Evolutionary conservation across 805 yeast genomes (phyloP).

Genomic region (Yarrowia sp.): DNA sequence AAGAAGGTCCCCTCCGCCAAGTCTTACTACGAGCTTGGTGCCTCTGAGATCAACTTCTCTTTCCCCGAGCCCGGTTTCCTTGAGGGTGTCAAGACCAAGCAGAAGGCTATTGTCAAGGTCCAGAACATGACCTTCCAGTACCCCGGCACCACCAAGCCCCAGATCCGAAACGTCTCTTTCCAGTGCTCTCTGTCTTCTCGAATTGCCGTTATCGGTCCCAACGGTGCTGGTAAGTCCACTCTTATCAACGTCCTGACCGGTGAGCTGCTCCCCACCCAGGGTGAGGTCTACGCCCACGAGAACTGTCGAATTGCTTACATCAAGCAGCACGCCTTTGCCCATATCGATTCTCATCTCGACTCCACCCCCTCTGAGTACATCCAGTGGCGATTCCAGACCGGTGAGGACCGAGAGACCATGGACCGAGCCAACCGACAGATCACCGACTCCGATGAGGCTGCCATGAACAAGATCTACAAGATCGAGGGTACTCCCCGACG

Average conservation of each 20-base stretch:
- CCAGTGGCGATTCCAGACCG: constrained; percentile 99
- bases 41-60: constrained; percentile 91
- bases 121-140: constrained; percentile 97
- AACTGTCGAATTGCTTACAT: constrained; percentile 99
- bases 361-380: constrained; percentile 99
- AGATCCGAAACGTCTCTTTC: constrained; percentile 86
- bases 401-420: constrained; percentile 99
- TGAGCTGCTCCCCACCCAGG: constrained; percentile 95
- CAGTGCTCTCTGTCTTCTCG: constrained; percentile 99
- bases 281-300: constrained; percentile 99
- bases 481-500: constrained; percentile 98
- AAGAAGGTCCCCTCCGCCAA: constrained; percentile 98
- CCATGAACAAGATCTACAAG: constrained; percentile 99
- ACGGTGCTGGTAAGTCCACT: constrained; percentile 99
- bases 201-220: constrained; percentile 99
- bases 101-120: constrained; percentile 99
- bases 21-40: constrained; percentile 98
- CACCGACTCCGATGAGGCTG: constrained; percentile 93
- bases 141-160: constrained; percentile 98
- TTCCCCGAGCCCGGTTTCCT: constrained; percentile 99
- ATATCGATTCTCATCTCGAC: constrained; percentile 97
- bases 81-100: constrained; percentile 99
- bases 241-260: constrained; percentile 98
- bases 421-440: constrained; percentile 99
- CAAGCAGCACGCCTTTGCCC: constrained; percentile 99